Base-by-base conservation (phyloP, 2,329 filamentous ascomycete species). In the Shiraia sp. region DNA sequence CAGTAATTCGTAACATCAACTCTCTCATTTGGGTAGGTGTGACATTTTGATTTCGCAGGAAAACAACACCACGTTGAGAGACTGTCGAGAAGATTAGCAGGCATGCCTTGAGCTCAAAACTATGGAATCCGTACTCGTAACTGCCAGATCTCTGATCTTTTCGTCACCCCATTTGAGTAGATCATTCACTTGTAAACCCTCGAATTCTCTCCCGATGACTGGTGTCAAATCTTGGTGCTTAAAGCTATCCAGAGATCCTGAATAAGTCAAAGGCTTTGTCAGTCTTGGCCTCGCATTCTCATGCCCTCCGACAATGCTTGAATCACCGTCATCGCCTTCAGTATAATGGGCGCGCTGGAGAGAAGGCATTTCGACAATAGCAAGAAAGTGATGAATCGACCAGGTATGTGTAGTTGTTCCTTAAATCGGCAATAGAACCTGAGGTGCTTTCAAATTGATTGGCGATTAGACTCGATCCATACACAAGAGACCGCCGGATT, bases 21-120 rank as follows among this genome's bases (percentile, higher is more conserved):
- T 82, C 71, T 68, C 88, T 88, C 79, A 57, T 85, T 78, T 49
- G 75, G 77, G 26, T 87, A 66, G 57, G 77, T 72, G 54, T 81
- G 7, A 62, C 58, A 44, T 55, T 70, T 50, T 88, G 85, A 22
- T 79, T 76, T 14, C 83, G 79, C 69, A 88, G 86, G 71, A 87
- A 86, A 23, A 87, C 83, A 3, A 88, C 85, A 8, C 84, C 84
- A 0, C 85, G 79, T 45, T 81, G 79, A 1, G 84, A 87, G 51
- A 88, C 83, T 86, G 36, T 10, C 37, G 42, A 42, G 23, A 23
- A 25, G 19, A 3, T 2, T 32, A 24, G 29, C 12, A 6, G 29
- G 33, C 33, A n/a, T n/a, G n/a, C n/a, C n/a, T n/a, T n/a, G n/a
- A n/a, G n/a, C n/a, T n/a, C n/a, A n/a, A n/a, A n/a, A n/a, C n/a